phyloP scores from a whole-genome alignment of 192 early-diverging fungal genomes.

The Radiomyces spectabilis region DNA sequence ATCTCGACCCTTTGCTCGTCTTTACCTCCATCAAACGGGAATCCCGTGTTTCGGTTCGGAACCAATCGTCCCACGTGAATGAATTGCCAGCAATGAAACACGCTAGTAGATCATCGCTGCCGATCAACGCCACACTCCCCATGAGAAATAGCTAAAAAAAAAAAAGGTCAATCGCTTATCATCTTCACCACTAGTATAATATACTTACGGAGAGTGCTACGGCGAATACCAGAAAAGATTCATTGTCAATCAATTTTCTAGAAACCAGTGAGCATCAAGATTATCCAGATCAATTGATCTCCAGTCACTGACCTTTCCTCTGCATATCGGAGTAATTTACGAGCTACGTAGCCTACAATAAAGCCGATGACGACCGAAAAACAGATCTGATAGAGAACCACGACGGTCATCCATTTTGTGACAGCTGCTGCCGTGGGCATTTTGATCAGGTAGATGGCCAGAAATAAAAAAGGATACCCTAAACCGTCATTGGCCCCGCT shows the following conservation, averaged over 20 bases:
- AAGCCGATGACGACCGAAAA: conserved; percentile 63
- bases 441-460: conserved; percentile 62
- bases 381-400: conserved; percentile 69
- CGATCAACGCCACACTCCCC: conserved; percentile 61
- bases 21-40: conserved; percentile 70
- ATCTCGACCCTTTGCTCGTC: too few relatives aligned
- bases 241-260: conserved; percentile 73
- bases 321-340: conserved; percentile 55
- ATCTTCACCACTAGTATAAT: background rate
- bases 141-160: conserved; percentile 41
- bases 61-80: conserved; percentile 91
- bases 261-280: too few relatives aligned
- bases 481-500: conserved; percentile 85
- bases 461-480: conserved; percentile 70
- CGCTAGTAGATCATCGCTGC: conserved; percentile 64
- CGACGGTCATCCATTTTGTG: conserved; percentile 61
- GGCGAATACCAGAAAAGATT: conserved; percentile 73
- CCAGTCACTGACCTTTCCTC: conserved; percentile 27
- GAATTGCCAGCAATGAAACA: conserved; percentile 70
- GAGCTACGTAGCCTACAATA: conserved; percentile 58
- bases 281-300: background rate
- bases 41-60: conserved; percentile 66
- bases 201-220: conserved; percentile 61
- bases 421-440: conserved; percentile 49
- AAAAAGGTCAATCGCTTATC: too few relatives aligned